A percentile compares a stretch with the other conserved stretches of the same genome.
These are phyloP conservation scores for Endocalyx cinctus DNA, from an alignment of 2,329 filamentous ascomycete genomes.

Conservation along the genomic window DNA sequence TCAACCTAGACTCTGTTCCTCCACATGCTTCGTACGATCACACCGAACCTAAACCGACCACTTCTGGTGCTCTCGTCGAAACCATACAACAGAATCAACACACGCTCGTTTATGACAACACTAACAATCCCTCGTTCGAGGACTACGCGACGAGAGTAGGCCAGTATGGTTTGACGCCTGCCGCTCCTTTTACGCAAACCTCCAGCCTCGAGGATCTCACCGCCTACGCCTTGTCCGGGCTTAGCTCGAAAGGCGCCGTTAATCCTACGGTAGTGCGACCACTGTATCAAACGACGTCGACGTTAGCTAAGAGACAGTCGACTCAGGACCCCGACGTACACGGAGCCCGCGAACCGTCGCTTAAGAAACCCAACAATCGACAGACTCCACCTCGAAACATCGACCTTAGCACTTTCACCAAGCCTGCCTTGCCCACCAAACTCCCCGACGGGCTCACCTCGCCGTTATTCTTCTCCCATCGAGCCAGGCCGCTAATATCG, in stretches of 20 bases:
- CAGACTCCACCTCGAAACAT: constrained; percentile 41
- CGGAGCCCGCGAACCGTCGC: constrained; percentile 17
- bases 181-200: constrained; percentile 13
- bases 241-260: constrained; percentile 7
- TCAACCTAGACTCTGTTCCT: constrained; percentile 17
- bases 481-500: constrained; percentile 29
- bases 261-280: constrained; percentile 11
- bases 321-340: constrained; percentile 15
- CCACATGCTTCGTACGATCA: constrained; percentile 16
- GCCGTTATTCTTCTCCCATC: constrained; percentile 49
- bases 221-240: constrained; percentile 10
- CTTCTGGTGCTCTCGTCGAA: constrained; percentile 15
- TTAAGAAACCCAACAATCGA: constrained; percentile 45
- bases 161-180: constrained; percentile 26
- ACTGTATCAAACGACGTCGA: constrained; percentile 10
- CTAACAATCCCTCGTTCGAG: constrained; percentile 16
- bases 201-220: constrained; percentile 13
- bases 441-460: constrained; percentile 38
- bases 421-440: constrained; percentile 20
- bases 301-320: constrained; percentile 15
- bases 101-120: constrained; percentile 18
- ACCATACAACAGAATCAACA: constrained; percentile 17
- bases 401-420: constrained; percentile 33
- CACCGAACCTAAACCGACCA: constrained; percentile 14
- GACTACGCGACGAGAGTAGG: constrained; percentile 22